Conservation (phyloP, 1,284 basidiomycete species). For the Coriolopsis trogii region DNA sequence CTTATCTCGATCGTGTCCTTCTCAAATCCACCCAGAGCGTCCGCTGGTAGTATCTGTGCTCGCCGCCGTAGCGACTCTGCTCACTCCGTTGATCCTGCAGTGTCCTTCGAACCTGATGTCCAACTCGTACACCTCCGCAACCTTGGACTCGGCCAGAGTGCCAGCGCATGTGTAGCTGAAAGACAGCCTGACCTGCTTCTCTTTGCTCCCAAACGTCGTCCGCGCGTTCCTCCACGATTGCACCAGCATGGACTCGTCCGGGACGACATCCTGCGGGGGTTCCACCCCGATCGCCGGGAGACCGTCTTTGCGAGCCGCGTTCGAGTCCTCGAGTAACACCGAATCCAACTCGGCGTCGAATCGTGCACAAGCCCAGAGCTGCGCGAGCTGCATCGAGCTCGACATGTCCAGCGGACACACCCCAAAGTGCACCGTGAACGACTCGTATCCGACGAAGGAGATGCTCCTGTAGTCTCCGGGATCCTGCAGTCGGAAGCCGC, state of each 20-base stretch:
- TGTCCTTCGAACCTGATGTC: slow-evolving; percentile 15
- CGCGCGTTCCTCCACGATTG: slow-evolving; percentile 18
- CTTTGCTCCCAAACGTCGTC: slow-evolving; percentile 7
- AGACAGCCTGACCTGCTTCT: slow-evolving; percentile 14
- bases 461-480: slow-evolving; percentile 13
- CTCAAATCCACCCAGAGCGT: too few species aligned
- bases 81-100: too few species aligned
- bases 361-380: slow-evolving; percentile 20
- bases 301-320: background rate
- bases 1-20: too few species aligned
- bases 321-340: background rate
- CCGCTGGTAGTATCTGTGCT: too few species aligned
- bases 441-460: slow-evolving; percentile 16
- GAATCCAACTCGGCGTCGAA: slow-evolving; percentile 14
- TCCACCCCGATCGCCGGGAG: background rate
- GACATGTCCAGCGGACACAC: slow-evolving; percentile 15
- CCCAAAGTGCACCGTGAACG: slow-evolving; percentile 19
- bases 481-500: slow-evolving; percentile 10
- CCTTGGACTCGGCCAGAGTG: background rate
- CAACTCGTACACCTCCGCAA: slow-evolving; percentile 20
- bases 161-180: slow-evolving; percentile 13
- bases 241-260: slow-evolving; percentile 19
- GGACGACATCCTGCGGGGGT: background rate
- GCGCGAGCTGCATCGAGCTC: slow-evolving; percentile 3
- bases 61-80: too few species aligned